These are phyloP conservation scores for Podospora sp. DNA, from an alignment of 495 filamentous ascomycete genomes.

Conservation along the genomic window DNA sequence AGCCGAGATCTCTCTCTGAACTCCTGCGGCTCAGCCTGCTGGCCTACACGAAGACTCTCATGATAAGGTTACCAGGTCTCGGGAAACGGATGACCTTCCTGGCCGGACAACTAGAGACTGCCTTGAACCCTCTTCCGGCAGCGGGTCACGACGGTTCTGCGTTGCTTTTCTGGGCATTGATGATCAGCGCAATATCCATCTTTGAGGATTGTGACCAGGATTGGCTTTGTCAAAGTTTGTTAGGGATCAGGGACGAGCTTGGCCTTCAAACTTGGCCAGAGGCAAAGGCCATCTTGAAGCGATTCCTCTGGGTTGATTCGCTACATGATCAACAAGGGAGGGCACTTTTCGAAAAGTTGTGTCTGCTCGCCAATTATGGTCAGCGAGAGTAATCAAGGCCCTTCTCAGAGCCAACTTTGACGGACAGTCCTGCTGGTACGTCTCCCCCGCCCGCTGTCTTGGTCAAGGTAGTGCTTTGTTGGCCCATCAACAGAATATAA, in stretches of 20 bases:
- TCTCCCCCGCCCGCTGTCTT: too few species aligned
- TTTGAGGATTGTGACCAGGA: conserved; percentile 11
- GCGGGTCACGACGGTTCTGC: background rate
- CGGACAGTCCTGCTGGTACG: too few species aligned
- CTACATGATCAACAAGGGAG: conserved; percentile 2
- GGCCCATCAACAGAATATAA: too few species aligned
- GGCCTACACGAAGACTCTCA: conserved; percentile 19
- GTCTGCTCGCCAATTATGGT: background rate
- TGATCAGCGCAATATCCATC: conserved; percentile 16
- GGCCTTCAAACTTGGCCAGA: conserved; percentile 17
- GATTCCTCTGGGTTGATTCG: conserved; percentile 23
- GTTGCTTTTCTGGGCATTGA: conserved; percentile 17
- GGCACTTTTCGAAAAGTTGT: background rate
- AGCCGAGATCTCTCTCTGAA: background rate
- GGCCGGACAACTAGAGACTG: background rate
- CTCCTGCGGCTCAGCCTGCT: conserved; percentile 12
- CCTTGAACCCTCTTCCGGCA: background rate
- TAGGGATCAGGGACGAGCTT: background rate
- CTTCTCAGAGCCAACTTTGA: too few species aligned
- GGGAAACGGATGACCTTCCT: conserved; percentile 15
- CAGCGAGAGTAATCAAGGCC: too few species aligned
- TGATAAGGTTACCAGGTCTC: conserved; percentile 12
- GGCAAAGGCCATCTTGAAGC: conserved; percentile 14
- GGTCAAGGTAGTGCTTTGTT: too few species aligned
- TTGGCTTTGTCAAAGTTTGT: background rate